phyloP scores from a whole-genome alignment of 805 yeast species.

The Saturnispora serradocipensis region DNA sequence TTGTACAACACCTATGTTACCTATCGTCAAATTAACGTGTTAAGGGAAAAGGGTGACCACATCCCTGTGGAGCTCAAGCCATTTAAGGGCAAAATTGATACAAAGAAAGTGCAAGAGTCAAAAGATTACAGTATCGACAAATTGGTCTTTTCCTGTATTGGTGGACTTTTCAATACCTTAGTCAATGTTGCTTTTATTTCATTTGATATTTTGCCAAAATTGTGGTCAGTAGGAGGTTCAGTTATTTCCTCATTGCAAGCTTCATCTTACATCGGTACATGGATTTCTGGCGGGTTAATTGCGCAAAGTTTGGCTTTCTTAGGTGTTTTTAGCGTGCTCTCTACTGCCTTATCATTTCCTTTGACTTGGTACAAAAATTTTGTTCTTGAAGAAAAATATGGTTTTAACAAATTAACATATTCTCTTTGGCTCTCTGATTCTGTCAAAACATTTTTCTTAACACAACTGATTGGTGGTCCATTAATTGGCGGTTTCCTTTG shows the following conservation, averaged over 20 bases:
- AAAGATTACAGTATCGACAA: slow-evolving; percentile 76
- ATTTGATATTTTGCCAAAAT: slow-evolving; percentile 52
- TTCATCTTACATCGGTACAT: slow-evolving; percentile 15
- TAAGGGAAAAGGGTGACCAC: slow-evolving; percentile 34
- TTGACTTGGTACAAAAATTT: slow-evolving; percentile 67
- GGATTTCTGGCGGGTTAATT: slow-evolving; percentile 42
- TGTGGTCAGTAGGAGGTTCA: slow-evolving; percentile 37
- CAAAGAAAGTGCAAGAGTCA: slow-evolving; percentile 66
- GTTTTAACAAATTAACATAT: slow-evolving; percentile 81
- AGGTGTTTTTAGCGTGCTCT: slow-evolving; percentile 38
- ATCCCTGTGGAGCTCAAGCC: slow-evolving; percentile 65
- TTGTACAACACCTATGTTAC: slow-evolving; percentile 66
- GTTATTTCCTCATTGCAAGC: slow-evolving; percentile 14
- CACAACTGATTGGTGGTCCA: slow-evolving; percentile 59
- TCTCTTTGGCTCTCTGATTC: slow-evolving; percentile 66
- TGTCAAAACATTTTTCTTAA: slow-evolving; percentile 49
- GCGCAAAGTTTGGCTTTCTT: slow-evolving; percentile 65
- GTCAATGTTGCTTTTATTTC: slow-evolving; percentile 52
- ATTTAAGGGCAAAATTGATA: slow-evolving; percentile 41
- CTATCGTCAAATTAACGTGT: slow-evolving; percentile 63
- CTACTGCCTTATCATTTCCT: slow-evolving; percentile 56
- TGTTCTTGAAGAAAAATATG: slow-evolving; percentile 84
- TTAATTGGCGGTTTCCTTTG: slow-evolving; percentile 66
- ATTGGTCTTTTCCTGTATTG: slow-evolving; percentile 54
- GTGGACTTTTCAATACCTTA: slow-evolving; percentile 40